Evolutionary conservation across 2,329 filamentous ascomycete species (phyloP).

Genomic region (Colletotrichum viniferum): DNA sequence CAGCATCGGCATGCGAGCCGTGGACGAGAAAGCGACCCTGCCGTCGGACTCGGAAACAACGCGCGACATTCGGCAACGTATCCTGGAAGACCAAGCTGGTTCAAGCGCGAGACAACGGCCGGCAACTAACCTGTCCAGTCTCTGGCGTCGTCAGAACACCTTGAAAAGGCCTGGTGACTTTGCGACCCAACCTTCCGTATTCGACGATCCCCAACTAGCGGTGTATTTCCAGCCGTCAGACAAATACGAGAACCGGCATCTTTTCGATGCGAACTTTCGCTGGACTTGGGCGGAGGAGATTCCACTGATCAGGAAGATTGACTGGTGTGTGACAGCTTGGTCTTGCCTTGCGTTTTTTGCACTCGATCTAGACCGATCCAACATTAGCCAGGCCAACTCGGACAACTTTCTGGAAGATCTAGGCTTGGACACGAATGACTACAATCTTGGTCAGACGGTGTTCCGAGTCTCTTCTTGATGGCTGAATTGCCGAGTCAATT

Average conservation of each 20-base stretch:
- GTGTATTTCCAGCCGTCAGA: constrained; percentile 34
- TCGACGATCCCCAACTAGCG: constrained; percentile 43
- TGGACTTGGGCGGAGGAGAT: background rate
- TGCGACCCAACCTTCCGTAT: constrained; percentile 48
- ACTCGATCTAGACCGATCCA: background rate
- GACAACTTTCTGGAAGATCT: constrained; percentile 44
- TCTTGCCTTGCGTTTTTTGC: background rate
- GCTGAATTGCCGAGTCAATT: constrained; percentile 67
- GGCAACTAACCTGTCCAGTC: constrained; percentile 12
- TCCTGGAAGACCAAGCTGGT: constrained; percentile 1
- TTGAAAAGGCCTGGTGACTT: constrained; percentile 24
- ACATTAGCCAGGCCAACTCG: constrained; percentile 22
- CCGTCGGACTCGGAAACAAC: background rate
- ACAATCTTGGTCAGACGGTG: constrained; percentile 59
- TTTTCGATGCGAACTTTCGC: background rate
- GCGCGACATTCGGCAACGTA: background rate
- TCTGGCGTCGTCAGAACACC: constrained; percentile 22
- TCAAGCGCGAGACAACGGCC: constrained; percentile 22
- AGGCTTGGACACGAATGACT: constrained; percentile 40
- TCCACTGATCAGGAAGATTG: background rate
- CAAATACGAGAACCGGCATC: constrained; percentile 24
- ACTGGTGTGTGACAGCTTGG: background rate
- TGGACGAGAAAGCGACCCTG: background rate
- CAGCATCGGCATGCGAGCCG: background rate
- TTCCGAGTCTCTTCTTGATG: constrained; percentile 58